Conservation (phyloP, 345 rosid genomes). For the Rhodamnia argentea region DNA sequence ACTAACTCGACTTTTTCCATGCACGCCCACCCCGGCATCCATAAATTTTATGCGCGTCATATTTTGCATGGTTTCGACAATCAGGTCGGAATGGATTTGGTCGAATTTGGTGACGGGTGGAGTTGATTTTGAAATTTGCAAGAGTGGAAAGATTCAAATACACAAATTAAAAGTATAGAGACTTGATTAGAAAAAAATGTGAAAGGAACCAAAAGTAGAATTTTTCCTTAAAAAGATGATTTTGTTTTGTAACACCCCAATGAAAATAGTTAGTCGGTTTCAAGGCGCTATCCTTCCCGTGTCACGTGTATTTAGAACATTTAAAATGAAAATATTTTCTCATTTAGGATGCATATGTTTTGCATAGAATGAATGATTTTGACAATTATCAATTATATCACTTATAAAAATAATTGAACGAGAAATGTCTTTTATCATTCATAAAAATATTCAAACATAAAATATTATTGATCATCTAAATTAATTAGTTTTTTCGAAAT, state of each 20-base stretch:
- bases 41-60: too few relatives aligned
- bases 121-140: neutral
- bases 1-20: too few relatives aligned
- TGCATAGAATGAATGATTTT: too few relatives aligned
- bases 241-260: neutral
- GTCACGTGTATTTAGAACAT: neutral
- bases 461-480: too few relatives aligned
- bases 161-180: neutral
- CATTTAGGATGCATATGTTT: too few relatives aligned
- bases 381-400: too few relatives aligned
- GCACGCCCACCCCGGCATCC: rapidly evolving
- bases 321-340: neutral
- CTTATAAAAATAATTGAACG: too few relatives aligned
- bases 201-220: neutral
- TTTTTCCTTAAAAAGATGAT: neutral
- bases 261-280: neutral
- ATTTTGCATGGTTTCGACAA: rapidly evolving
- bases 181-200: neutral
- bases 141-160: neutral
- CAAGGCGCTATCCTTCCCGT: neutral
- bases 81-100: rapidly evolving
- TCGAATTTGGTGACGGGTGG: neutral
- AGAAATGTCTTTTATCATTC: too few relatives aligned
- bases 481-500: too few relatives aligned
- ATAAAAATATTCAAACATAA: too few relatives aligned